phyloP scores from a whole-genome alignment of 768 basidiomycete genomes.

The Plicaturopsis crispa region DNA sequence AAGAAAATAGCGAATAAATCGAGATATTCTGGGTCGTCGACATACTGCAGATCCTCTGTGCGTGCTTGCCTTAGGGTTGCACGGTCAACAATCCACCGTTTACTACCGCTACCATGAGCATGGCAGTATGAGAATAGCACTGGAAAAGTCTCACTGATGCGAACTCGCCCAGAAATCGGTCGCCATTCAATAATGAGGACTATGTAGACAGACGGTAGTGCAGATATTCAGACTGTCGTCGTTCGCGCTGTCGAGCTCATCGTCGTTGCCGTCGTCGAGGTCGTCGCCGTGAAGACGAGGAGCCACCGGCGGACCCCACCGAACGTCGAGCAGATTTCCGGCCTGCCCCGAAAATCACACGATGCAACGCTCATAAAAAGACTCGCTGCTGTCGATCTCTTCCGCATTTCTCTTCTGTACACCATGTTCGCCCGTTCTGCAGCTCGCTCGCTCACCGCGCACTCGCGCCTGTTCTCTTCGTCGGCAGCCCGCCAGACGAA shows the following conservation, averaged over 20 bases:
- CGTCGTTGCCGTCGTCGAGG: no score
- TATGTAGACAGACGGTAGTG: no score
- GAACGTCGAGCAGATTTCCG: no score
- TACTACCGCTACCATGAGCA: slow-evolving; percentile 39
- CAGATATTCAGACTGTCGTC: no score
- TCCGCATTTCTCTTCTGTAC: no score
- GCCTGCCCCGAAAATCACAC: no score
- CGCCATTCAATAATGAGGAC: slow-evolving; percentile 59
- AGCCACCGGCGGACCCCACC: no score
- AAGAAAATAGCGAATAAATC: slow-evolving; percentile 86
- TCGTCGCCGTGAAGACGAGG: no score
- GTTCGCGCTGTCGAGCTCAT: no score
- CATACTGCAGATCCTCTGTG: slow-evolving; percentile 68
- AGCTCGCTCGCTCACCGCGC: slow-evolving; percentile 45
- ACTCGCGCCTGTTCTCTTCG: slow-evolving; percentile 69
- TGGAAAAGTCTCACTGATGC: slow-evolving; percentile 55
- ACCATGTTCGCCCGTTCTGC: slow-evolving; percentile 65
- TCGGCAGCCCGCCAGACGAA: slow-evolving; percentile 67
- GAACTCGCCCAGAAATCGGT: slow-evolving; percentile 92
- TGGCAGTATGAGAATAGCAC: slow-evolving; percentile 8
- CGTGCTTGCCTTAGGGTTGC: slow-evolving; percentile 70
- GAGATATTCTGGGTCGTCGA: slow-evolving; percentile 69
- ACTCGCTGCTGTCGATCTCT: no score
- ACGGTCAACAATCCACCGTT: slow-evolving; percentile 87
- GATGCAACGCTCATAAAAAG: no score